Evolutionary conservation across 2,329 filamentous ascomycete species (phyloP).

Genomic region (Penicillium sp.): DNA sequence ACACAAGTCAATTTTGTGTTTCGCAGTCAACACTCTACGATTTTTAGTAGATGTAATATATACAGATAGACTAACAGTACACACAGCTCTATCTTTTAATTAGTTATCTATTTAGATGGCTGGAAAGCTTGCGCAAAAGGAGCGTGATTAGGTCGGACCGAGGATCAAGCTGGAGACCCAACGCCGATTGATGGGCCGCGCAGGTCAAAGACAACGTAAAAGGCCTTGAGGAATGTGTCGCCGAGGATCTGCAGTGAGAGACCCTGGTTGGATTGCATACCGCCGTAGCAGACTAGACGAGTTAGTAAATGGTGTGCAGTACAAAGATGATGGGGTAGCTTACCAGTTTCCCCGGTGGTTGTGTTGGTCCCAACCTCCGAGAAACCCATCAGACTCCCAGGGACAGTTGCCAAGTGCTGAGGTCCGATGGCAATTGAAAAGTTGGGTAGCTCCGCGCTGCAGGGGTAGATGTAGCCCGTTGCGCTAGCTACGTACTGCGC

Average conservation of each 20-base stretch:
- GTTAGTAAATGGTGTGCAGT: slow-evolving; percentile 21
- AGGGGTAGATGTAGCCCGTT: slow-evolving; percentile 64
- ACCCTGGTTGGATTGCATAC: slow-evolving; percentile 63
- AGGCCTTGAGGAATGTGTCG: slow-evolving; percentile 65
- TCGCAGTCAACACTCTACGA: neutral
- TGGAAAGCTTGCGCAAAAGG: neutral
- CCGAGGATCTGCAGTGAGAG: slow-evolving; percentile 63
- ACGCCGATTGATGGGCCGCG: slow-evolving; percentile 56
- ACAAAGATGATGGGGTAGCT: slow-evolving; percentile 22
- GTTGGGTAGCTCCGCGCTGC: slow-evolving; percentile 58
- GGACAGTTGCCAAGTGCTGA: slow-evolving; percentile 56
- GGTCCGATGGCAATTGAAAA: slow-evolving; percentile 60
- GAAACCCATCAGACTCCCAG: slow-evolving; percentile 62
- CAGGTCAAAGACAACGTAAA: slow-evolving; percentile 65
- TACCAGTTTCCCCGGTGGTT: slow-evolving; percentile 44
- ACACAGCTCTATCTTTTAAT: slow-evolving; percentile 14
- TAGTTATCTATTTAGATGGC: slow-evolving; percentile 14
- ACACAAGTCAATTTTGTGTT: no score
- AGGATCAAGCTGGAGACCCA: slow-evolving; percentile 45
- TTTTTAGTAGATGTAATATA: neutral
- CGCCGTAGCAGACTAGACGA: slow-evolving; percentile 60
- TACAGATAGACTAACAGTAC: slow-evolving; percentile 6
- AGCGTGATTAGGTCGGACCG: neutral
- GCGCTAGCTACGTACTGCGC: slow-evolving; percentile 51
- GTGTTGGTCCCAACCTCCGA: slow-evolving; percentile 54